phyloP scores from a whole-genome alignment of 106 monocot genomes.

The Triglochin maritima region DNA sequence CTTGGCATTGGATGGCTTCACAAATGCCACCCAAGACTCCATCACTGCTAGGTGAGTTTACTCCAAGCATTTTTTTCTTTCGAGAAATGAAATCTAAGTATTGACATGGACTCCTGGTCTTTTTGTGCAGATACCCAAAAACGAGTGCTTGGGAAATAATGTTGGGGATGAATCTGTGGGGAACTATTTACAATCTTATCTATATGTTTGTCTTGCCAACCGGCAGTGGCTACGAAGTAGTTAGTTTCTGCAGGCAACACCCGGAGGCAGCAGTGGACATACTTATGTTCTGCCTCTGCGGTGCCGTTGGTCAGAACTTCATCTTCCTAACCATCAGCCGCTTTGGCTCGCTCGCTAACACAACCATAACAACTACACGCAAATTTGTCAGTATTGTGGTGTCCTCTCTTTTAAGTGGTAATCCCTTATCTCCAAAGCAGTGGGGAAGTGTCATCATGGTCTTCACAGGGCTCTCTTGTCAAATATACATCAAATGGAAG shows the following conservation, averaged over 20 bases:
- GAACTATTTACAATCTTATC: conserved; percentile 64
- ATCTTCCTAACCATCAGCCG: conserved; percentile 80
- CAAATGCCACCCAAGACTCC: conserved; percentile 94
- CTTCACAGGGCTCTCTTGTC: conserved; percentile 77
- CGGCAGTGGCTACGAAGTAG: conserved; percentile 59
- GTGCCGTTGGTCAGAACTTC: conserved; percentile 91
- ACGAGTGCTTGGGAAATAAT: conserved; percentile 96
- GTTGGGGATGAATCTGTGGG: conserved; percentile 99
- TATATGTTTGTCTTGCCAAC: conserved; percentile 78
- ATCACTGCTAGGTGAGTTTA: conserved; percentile 53
- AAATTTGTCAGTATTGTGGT: conserved; percentile 98
- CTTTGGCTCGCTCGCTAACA: conserved; percentile 86
- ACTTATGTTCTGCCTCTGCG: conserved; percentile 78
- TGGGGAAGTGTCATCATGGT: conserved; percentile 95
- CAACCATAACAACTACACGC: conserved; percentile 87
- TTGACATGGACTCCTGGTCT: neutral
- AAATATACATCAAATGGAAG: conserved; percentile 78
- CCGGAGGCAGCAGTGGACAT: conserved; percentile 98
- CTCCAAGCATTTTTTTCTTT: neutral
- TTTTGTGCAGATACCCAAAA: conserved; percentile 59
- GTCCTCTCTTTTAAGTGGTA: conserved; percentile 74
- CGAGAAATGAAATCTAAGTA: neutral
- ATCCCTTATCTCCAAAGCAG: conserved; percentile 66
- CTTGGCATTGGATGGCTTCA: conserved; percentile 90
- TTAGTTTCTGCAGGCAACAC: conserved; percentile 59